Conservation (phyloP, 352 stramenopile species). For the Globisporangium cylindrosporum region DNA sequence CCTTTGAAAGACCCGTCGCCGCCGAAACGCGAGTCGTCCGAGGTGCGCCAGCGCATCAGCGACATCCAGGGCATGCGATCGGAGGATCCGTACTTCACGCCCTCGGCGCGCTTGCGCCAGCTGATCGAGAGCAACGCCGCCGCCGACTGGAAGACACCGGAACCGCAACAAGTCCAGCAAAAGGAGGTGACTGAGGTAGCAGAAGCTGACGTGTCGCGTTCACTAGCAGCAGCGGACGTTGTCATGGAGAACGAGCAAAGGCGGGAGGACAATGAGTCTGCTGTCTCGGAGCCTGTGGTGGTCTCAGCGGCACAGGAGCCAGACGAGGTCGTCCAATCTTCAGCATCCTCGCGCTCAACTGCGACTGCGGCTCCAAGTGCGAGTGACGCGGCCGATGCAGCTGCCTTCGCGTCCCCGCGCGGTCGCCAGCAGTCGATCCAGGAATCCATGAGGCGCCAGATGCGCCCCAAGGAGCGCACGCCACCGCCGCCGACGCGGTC, state of each 20-base stretch:
- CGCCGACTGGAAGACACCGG: not conserved
- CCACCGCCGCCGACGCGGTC: not conserved
- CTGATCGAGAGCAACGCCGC: conserved; percentile 35
- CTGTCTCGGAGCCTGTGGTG: not conserved
- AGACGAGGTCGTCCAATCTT: not conserved
- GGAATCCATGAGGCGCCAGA: conserved; percentile 15
- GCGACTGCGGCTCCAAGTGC: not conserved
- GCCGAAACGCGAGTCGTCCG: conserved; percentile 18
- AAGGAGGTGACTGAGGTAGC: not conserved
- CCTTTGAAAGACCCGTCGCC: conserved; percentile 11
- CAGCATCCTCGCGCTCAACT: not conserved
- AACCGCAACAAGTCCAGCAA: not conserved
- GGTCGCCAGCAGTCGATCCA: conserved; percentile 28
- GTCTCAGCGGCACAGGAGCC: not conserved
- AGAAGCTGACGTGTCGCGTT: not conserved
- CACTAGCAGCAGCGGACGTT: too few relatives aligned
- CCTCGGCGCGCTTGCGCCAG: conserved; percentile 38
- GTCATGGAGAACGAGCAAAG: not conserved
- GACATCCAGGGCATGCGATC: conserved; percentile 64
- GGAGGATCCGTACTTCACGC: conserved; percentile 55
- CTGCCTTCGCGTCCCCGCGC: conserved; percentile 11
- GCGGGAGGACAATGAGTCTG: not conserved
- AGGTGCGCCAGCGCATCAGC: conserved; percentile 45
- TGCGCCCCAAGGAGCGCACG: not conserved
- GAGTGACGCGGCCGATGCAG: conserved; percentile 3